Base-by-base conservation (phyloP, 192 early-diverging fungal genomes). In the Pilobolus umbonatus region DNA sequence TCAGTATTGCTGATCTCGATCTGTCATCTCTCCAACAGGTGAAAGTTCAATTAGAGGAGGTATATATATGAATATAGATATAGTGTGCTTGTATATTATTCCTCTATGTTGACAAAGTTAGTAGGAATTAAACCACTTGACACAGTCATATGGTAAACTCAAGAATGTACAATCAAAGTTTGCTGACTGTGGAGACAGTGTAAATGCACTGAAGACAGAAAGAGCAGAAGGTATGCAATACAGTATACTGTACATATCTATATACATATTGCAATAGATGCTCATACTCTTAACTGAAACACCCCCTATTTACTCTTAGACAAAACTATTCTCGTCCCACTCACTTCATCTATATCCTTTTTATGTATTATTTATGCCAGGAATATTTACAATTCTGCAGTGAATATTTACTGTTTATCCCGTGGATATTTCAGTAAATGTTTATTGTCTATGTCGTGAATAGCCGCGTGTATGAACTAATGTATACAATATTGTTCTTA, bases 101-200 rank as follows among this genome's bases (percentile, higher is more conserved):
- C 3, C 30, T 28, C 14, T 32, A n/a, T n/a, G n/a, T n/a, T n/a
- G n/a, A n/a, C n/a, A n/a, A n/a, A n/a, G n/a, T n/a, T 7, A 36
- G 1, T 67, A 93, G 85, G 94, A 98, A 84, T 73, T 98, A 30
- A 77, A 83, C 53, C 88, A 87, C 54, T 79, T 98, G 52, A 92
- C 91, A 1, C 70, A 64, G 29, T 95, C 93, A 1, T 98, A 86
- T 61, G 77, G 85, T 8, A 85, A 90, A 66, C 82, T 98, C 64
- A 92, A 91, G 75, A 82, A 86, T 60, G 93, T 90, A 7, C 90
- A 95, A 74, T 77, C 75, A 12, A 84, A 89, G 60, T 98, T 95
- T 76, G 80, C 73, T 28, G 92, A 91, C 63, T 88, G 90, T 75
- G 84, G 83, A 50, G 84, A 86, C 32, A 86, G 85, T 68, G 78